Conservation (phyloP, 371 early-diverging fungal genomes). For the Encephalitozoon cuniculi region DNA sequence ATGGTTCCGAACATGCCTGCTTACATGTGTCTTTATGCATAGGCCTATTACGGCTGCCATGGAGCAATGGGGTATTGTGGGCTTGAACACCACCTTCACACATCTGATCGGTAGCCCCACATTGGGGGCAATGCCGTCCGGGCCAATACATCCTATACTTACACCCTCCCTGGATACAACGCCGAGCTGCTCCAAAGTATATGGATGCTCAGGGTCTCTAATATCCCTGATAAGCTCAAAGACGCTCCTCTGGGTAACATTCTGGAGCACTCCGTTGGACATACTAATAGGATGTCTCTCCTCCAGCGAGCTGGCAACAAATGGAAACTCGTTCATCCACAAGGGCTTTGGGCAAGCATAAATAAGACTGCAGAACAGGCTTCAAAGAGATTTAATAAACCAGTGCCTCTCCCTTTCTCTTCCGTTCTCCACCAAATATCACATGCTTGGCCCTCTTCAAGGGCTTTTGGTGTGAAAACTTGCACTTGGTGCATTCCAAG, state of each 20-base stretch:
- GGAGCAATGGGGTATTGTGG: constrained; percentile 97
- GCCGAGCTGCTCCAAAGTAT: constrained; percentile 63
- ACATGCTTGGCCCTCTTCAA: constrained; percentile 98
- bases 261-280: neutral
- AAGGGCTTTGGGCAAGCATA: neutral
- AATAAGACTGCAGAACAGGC: constrained; percentile 9
- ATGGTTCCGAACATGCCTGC: constrained; percentile 75
- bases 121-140: constrained; percentile 61
- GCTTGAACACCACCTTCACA: constrained; percentile 65
- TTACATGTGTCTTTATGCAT: constrained; percentile 79
- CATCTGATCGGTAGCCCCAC: constrained; percentile 20
- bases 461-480: constrained; percentile 80
- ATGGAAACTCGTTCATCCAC: constrained; percentile 13
- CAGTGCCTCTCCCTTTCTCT: constrained; percentile 62
- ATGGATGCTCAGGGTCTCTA: constrained; percentile 87
- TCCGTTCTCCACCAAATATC: constrained; percentile 98
- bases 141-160: constrained; percentile 14
- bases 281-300: constrained; percentile 13
- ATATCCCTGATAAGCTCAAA: constrained; percentile 82
- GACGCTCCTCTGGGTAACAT: constrained; percentile 40
- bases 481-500: constrained; percentile 92
- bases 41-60: constrained; percentile 98
- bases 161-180: constrained; percentile 48
- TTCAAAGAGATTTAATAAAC: constrained; percentile 62
- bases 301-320: neutral